Conservation (phyloP, 2,329 filamentous ascomycete species). For the Elsinoe necatrix region DNA sequence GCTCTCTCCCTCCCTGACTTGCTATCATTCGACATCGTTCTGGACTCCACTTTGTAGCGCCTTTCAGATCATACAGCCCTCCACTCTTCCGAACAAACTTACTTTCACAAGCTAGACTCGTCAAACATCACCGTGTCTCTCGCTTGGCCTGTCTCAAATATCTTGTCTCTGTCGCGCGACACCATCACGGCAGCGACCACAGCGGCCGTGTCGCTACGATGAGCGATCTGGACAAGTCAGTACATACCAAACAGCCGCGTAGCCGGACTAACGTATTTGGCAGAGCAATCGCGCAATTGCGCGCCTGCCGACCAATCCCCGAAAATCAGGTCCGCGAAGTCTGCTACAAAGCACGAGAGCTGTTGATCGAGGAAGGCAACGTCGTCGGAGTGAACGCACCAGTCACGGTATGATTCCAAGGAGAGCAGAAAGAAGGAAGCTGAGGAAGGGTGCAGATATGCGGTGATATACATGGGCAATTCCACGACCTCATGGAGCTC, state of each 20-base stretch:
- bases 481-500: conserved; percentile 94
- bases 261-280: conserved; percentile 20
- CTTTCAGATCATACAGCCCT: too few species aligned
- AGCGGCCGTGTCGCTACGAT: conserved; percentile 40
- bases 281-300: conserved; percentile 89
- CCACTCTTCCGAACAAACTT: too few species aligned
- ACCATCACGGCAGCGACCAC: not conserved
- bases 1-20: not conserved
- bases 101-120: too few species aligned
- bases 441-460: conserved; percentile 58
- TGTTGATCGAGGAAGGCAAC: conserved; percentile 95
- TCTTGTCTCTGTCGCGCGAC: not conserved
- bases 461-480: conserved; percentile 93
- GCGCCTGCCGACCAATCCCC: conserved; percentile 91
- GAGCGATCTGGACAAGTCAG: conserved; percentile 88
- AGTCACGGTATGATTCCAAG: conserved; percentile 59
- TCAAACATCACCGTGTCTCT: too few species aligned
- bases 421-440: not conserved
- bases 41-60: too few species aligned
- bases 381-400: conserved; percentile 92
- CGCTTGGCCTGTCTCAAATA: not conserved
- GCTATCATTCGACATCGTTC: not conserved
- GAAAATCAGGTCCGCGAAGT: conserved; percentile 92
- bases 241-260: conserved; percentile 10
- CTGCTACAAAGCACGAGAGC: conserved; percentile 92